These are phyloP conservation scores for Ceratonia siliqua DNA, from an alignment of 306 rosid genomes.

Conservation along the genomic window DNA sequence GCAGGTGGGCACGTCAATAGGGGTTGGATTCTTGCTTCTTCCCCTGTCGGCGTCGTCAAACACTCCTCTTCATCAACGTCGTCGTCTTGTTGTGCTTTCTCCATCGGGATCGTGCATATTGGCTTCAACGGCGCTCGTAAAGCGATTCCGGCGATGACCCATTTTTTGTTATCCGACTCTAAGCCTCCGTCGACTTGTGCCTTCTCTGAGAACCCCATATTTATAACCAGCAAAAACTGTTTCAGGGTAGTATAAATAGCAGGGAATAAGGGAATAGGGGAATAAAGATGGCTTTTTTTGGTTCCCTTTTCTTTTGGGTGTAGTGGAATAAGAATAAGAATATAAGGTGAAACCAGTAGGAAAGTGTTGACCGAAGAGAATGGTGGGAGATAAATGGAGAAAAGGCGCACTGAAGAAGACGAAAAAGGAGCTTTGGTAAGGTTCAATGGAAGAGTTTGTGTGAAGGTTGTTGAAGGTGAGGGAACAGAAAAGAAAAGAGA, in stretches of 20 bases:
- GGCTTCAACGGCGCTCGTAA: constrained; percentile 66
- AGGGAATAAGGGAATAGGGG: constrained; percentile 45
- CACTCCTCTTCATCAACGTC: constrained; percentile 32
- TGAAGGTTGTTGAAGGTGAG: constrained; percentile 37
- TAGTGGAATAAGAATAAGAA: constrained; percentile 42
- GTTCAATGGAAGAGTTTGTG: constrained; percentile 30
- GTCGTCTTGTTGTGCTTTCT: constrained; percentile 26
- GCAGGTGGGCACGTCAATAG: constrained; percentile 76
- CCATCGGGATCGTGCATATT: constrained; percentile 46
- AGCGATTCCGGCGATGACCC: constrained; percentile 71
- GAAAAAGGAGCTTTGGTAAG: constrained; percentile 19
- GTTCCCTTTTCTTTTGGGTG: constrained; percentile 21
- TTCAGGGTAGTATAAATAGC: constrained; percentile 30
- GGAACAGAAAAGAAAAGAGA: constrained; percentile 28
- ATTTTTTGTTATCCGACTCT: constrained; percentile 56
- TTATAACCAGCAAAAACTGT: constrained; percentile 20
- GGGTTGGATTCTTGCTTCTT: constrained; percentile 58
- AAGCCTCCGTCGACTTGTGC: constrained; percentile 42
- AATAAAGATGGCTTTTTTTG: constrained; percentile 1
- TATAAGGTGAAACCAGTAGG: constrained; percentile 52
- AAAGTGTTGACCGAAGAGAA: constrained; percentile 47
- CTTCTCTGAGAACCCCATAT: constrained; percentile 70
- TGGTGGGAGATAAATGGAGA: not conserved
- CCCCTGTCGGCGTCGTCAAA: constrained; percentile 74
- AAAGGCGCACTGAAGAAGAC: constrained; percentile 38